These are phyloP conservation scores for Silene uniflora DNA, from an alignment of 148 eudicot species.

Conservation along the genomic window DNA sequence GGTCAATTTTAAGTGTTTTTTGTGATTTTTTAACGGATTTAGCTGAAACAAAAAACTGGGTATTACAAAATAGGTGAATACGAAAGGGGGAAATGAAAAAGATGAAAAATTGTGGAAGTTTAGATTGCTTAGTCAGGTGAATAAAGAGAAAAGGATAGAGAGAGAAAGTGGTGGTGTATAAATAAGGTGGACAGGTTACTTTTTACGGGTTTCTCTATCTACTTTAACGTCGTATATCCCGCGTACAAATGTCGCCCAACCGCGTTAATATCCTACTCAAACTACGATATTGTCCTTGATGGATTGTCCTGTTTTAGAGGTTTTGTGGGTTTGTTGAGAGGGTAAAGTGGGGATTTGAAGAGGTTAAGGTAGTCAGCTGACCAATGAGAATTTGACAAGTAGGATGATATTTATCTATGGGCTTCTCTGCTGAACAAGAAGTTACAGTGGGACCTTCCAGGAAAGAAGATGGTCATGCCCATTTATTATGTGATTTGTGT, in stretches of 20 bases:
- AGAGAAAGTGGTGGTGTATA: not conserved
- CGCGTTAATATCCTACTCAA: slow-evolving; percentile 7
- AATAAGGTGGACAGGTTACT: not conserved
- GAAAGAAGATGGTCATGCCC: not conserved
- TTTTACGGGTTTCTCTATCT: slow-evolving; percentile 11
- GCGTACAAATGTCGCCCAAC: slow-evolving; percentile 24
- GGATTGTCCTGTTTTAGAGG: not conserved
- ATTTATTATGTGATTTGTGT: no score
- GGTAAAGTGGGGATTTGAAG: slow-evolving; percentile 7
- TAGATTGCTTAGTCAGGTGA: slow-evolving; percentile 33
- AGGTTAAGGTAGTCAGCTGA: slow-evolving; percentile 16
- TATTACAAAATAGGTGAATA: not conserved
- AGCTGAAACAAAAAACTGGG: slow-evolving; percentile 15
- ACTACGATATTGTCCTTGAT: slow-evolving; percentile 10
- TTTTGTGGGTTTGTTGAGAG: not conserved
- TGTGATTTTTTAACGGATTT: slow-evolving; percentile 6
- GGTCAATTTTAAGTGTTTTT: slow-evolving; percentile 4
- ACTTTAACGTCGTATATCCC: slow-evolving; percentile 30
- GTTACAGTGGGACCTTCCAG: not conserved
- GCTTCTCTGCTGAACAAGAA: not conserved
- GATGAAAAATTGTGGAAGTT: not conserved
- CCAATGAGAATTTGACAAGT: slow-evolving; percentile 22
- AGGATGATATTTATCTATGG: not conserved
- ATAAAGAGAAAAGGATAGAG: slow-evolving; percentile 22
- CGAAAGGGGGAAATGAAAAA: not conserved